A percentile compares a stretch with the other conserved stretches of the same genome.
Evolutionary conservation across 305 asterid species (phyloP).

Genomic region (Fraxinus sp.): DNA sequence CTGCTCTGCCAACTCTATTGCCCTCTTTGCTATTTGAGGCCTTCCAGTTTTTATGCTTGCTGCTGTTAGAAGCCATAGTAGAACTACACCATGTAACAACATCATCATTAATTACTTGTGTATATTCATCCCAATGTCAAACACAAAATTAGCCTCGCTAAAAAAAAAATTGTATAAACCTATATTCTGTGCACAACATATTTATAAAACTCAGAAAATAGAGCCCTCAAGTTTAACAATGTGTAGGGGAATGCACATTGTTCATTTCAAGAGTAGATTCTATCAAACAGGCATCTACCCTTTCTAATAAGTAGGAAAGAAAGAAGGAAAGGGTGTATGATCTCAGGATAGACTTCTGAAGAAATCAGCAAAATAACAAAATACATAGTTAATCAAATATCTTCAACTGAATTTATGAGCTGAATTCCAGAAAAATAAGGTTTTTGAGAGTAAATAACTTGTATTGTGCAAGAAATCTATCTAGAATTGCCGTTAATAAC

Average conservation of each 20-base stretch:
- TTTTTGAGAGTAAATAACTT: neutral
- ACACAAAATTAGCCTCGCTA: neutral
- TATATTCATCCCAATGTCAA: neutral
- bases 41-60: conserved; percentile 66
- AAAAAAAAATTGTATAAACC: neutral
- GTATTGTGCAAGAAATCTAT: neutral
- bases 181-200: neutral
- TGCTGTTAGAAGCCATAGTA: conserved; percentile 68
- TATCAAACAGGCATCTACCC: neutral
- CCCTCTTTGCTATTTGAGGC: conserved; percentile 61
- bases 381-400: neutral
- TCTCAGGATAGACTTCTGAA: neutral
- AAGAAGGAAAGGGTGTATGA: neutral
- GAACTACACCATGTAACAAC: conserved; percentile 34
- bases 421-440: neutral
- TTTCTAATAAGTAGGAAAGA: neutral
- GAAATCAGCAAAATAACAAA: neutral
- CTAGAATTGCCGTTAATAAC: neutral
- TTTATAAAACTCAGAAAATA: neutral
- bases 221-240: neutral
- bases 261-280: neutral
- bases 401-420: neutral
- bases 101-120: too few relatives aligned
- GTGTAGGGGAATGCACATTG: neutral
- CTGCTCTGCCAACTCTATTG: conserved; percentile 56